Evolutionary conservation across 208 protist species (phyloP), one percentile per base, ranked within the genome.

Genomic region (Vickermania spadyakhi): DNA sequence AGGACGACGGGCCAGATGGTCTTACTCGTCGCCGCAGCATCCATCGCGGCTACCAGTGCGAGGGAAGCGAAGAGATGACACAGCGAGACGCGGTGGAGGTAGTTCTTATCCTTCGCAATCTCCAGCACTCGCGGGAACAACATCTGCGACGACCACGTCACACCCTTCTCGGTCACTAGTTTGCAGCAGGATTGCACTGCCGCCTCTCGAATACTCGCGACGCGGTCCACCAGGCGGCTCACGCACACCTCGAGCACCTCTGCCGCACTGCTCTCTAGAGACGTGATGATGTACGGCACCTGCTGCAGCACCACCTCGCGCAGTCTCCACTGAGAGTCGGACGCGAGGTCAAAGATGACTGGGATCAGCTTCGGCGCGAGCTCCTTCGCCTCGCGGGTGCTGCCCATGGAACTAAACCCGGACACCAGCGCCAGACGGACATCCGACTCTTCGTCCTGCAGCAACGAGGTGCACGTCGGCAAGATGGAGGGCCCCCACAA

Each of bases 261-360:
- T 36, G 14, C 14, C 29, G 89, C 80, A 61, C 71, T 75, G 42
- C 67, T 68, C 11, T 81, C 87, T 3, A 90, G 71, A 1, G 80
- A 79, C 5, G 80, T 87, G 68, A 94, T 89, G 52, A 94, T 68
- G 65, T 77, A 83, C 1, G 88, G 84, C 58, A 94, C 75, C 68
- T 92, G 84, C 36, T 76, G 77, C 56, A 94, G 76, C 13, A 94
- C 88, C 23, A 83, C 75, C 60, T 94, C 84, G 2, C 88, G 81
- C 66, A 94, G 73, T 1, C 88, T 79, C 88, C 88, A 94, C 65
- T 91, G 89, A n/a, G 80, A 72, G 64, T 94, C 88, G 49, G 67
- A 60, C 29, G 83, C 80, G 56, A 94, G 81, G 41, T 68, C 68
- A 27, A 92, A 73, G 28, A 94, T 79, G 23, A 90, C 88, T 18